Conservation (phyloP, 2,329 filamentous ascomycete genomes). For the Plectosphaerella plurivora region DNA sequence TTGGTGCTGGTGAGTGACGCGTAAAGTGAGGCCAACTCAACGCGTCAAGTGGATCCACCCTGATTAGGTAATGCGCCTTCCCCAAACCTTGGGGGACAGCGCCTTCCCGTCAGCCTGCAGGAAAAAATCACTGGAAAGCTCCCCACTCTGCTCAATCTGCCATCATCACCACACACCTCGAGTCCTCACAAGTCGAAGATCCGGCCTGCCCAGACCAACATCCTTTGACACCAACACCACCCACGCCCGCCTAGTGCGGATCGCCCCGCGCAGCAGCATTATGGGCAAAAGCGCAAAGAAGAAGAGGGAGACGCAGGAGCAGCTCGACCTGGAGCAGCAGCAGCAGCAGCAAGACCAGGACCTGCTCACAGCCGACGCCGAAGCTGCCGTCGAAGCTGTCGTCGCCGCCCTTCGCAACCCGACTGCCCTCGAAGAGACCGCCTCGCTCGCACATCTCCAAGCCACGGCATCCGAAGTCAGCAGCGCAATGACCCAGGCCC, state of each 20-base stretch:
- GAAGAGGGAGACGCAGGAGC: constrained; percentile 9
- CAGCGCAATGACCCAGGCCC: background rate
- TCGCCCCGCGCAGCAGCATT: background rate
- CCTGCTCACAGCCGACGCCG: constrained; percentile 5
- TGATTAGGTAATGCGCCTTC: background rate
- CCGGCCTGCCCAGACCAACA: background rate
- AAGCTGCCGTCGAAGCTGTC: constrained; percentile 3
- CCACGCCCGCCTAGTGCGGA: background rate
- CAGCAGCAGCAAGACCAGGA: constrained; percentile 2
- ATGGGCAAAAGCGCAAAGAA: constrained; percentile 20
- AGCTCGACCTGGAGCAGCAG: constrained; percentile 5
- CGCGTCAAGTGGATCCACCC: background rate
- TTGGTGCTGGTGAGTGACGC: background rate
- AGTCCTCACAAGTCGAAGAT: background rate
- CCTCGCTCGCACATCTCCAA: background rate
- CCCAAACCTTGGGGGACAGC: background rate
- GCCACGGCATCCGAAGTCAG: background rate
- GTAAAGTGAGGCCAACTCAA: background rate
- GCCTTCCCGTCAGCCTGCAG: background rate
- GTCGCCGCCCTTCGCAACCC: constrained; percentile 1
- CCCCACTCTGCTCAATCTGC: background rate
- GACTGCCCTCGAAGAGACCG: background rate
- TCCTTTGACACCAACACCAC: background rate
- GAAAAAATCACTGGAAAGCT: constrained; percentile 7
- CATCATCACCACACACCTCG: background rate